Conservation (phyloP, 2,329 filamentous ascomycete species). For the Cladosporium sphaerospermum region DNA sequence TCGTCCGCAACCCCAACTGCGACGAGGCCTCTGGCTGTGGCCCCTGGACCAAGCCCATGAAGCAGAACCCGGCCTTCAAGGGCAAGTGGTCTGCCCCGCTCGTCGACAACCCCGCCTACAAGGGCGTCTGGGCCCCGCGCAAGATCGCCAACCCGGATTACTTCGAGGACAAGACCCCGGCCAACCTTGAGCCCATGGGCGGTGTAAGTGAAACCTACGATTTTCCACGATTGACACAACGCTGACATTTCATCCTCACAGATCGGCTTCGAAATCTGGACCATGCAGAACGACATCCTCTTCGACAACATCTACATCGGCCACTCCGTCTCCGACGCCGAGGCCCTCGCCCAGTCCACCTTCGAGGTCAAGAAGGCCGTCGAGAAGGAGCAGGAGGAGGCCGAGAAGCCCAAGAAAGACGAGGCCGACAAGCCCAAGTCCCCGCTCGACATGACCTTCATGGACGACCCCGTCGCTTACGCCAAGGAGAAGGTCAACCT, state of each 20-base stretch:
- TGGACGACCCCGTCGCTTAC: conserved; percentile 81
- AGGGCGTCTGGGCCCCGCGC: conserved; percentile 86
- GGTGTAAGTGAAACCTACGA: conserved; percentile 60
- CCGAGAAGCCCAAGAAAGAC: conserved; percentile 67
- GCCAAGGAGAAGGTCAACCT: conserved; percentile 89
- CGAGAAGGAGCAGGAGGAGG: conserved; percentile 75
- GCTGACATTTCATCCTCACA: conserved; percentile 32
- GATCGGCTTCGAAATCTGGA: conserved; percentile 99
- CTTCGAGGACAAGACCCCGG: conserved; percentile 93
- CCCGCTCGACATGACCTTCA: conserved; percentile 75
- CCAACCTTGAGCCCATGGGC: conserved; percentile 97
- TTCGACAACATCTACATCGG: conserved; percentile 99
- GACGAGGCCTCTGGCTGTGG: conserved; percentile 89
- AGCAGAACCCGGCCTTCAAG: conserved; percentile 95
- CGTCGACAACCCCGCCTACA: conserved; percentile 97
- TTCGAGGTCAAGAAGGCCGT: conserved; percentile 81
- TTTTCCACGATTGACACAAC: background rate
- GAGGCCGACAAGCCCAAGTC: conserved; percentile 58
- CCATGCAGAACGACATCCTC: conserved; percentile 97
- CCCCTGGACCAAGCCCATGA: conserved; percentile 84
- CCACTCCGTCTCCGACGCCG: conserved; percentile 88
- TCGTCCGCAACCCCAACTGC: conserved; percentile 93
- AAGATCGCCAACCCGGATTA: conserved; percentile 97
- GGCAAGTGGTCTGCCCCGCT: conserved; percentile 92
- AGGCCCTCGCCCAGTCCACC: conserved; percentile 80